Base-by-base conservation (phyloP, 345 rosid species). In the Hibiscus syriacus region DNA sequence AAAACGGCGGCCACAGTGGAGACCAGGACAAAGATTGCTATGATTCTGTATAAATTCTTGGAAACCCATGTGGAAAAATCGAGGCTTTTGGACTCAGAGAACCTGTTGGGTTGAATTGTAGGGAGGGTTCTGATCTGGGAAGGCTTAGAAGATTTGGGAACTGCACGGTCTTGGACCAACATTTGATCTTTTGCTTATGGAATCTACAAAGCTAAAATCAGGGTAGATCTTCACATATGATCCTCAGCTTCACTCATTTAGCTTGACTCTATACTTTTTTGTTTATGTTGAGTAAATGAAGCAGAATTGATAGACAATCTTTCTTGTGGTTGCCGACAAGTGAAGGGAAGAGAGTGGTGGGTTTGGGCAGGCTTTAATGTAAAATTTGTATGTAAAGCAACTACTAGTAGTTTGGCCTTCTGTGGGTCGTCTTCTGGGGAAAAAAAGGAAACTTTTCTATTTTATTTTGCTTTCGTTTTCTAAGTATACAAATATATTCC, bases 121-220 rank as follows among this genome's bases (percentile, higher is more conserved):
- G 88, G 84, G 4, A 84, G 69, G 7, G 65, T 29, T 71, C 87
- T 81, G 87, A 80, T 77, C 76, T 80, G 83, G 75, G 85, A 56
- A 8, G 8, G 61, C 69, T 92, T 87, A 12, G 85, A 80, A 49
- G 87, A 74, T 48, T 84, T 81, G 0, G 83, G 71, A 29, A 67
- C 55, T 26, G 73, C 73, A 22, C 90, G 92, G 72, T 86, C 97
- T 73, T 87, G 98, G 84, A 93, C 96, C 84, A 93, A 84, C 98
- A 93, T 92, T 79, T 52, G 72, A 69, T 46, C 32, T 8, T 12
- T 36, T 48, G 2, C 48, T 13, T 41, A 8, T 22, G 23, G 36
- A 38, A 10, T 10, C 17, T 38, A n/a, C 29, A 26, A 36, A n/a
- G 5, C 59, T 36, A 67, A 55, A 45, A 14, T 64, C 34, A 26